Base-by-base conservation (phyloP, 2,329 filamentous ascomycete genomes). In the Hypoxylon sp. region DNA sequence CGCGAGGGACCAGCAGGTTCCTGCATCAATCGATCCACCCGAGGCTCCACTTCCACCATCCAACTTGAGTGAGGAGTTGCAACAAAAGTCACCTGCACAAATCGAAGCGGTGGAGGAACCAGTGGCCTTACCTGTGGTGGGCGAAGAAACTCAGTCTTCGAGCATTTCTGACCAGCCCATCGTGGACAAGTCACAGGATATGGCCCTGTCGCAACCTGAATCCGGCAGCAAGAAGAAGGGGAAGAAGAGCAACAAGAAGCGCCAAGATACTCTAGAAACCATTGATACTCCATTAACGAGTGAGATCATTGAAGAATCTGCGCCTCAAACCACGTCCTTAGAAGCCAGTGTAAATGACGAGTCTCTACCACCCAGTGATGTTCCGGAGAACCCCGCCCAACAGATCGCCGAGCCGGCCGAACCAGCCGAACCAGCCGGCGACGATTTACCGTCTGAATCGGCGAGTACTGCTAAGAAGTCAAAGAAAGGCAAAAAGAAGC, bases 181-280 rank as follows among this genome's bases (percentile, higher is more conserved):
- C 21, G 51, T 36, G 32, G 56, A 68, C 10, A 63, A 61, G 50
- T 41, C 63, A 34, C 63, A 48, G 38, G 71, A 78, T 60, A 63
- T 71, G 46, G 69, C 73, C 32, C 75, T 76, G 53, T 72, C 67
- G 72, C 69, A 68, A 51, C 72, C 75, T 49, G 74, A 76, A 68
- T 41, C 66, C 36, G 65, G 65, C 50, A 68, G 69, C 63, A 75
- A 76, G 63, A 77, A 80, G 72, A 77, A 79, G 72, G 71, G 63
- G 34, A 77, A 80, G 69, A 77, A 78, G 70, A 74, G 72, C 57
- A 72, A 76, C 66, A 72, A 75, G 60, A 73, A 76, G 59, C 65
- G 62, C 14, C 70, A 76, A 57, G 70, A 65, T 57, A 51, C 25
- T 43, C 23, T 41, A n/a, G 69, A 72, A 49, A 45, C 53, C n/a